Evolutionary conservation across 345 rosid species (phyloP), one percentile per base, ranked within the genome.

Genomic region (Arabis alpina): DNA sequence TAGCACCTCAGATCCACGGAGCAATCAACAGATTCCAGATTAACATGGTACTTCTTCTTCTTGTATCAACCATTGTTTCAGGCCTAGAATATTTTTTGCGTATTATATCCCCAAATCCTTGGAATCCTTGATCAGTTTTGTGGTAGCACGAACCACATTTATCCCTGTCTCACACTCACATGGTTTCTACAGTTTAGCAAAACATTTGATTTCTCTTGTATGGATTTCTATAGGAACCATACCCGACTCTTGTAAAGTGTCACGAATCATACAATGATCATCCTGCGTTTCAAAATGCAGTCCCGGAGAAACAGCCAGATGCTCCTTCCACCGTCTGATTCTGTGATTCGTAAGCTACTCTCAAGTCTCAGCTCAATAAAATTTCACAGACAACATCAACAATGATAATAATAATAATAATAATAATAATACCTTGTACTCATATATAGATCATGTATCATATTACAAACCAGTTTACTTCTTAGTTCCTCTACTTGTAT

Each of bases 1-100:
- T 90, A 52, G 96, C 89, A 39, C 91, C 96, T 14, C 97, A 91
- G 68, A 65, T 89, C 74, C 1, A 79, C 19, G 78, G 72, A 30
- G 94, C 83, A 53, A 63, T 80, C 59, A 76, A 64, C 13, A 81
- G 84, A 61, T 88, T 85, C 83, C 71, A 80, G 54, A 56, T 91
- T n/a, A 88, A 84, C 80, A 83, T 87, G 96, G 98, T 93, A 90
- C 28, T 54, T 55, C 4, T 37, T 16, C 4, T 25, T 25, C 37
- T 10, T 7, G 0, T 45, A 15, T 55, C 28, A 9, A 0, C 23
- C 23, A 19, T 19, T 19, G 23, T 19, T 19, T 19, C 23, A 19
- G 23, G 23, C 23, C 23, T 19, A 44, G 14, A 13, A 30, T 58
- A n/a, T 58, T 23, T 11, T 64, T 5, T 50, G 28, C 40, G 1